Evolutionary conservation across 192 early-diverging fungal species (phyloP).

Genomic region (Coemansia sp.): DNA sequence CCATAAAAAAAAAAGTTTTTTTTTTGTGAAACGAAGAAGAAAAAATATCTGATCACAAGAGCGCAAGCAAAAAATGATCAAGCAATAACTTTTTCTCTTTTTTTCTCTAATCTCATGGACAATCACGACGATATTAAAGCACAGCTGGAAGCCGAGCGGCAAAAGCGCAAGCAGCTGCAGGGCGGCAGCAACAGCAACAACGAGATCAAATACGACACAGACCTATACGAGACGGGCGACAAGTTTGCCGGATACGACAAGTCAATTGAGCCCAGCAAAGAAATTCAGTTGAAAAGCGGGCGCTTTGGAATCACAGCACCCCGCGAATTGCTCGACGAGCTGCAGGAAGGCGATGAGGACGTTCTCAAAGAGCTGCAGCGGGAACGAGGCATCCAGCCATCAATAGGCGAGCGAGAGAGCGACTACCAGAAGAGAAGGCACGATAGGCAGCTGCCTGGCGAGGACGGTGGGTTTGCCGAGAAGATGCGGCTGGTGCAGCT

Average conservation of each 20-base stretch:
- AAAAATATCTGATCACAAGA: background rate
- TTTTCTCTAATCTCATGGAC: background rate
- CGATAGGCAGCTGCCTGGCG: constrained; percentile 77
- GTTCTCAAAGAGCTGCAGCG: constrained; percentile 61
- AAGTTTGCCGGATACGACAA: constrained; percentile 71
- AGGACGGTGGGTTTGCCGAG: constrained; percentile 77
- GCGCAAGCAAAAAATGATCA: background rate
- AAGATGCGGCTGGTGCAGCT: constrained; percentile 83
- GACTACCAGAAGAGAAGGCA: constrained; percentile 84
- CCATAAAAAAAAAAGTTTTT: background rate
- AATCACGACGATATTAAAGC: constrained; percentile 27
- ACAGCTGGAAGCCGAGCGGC: constrained; percentile 42
- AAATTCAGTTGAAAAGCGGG: constrained; percentile 55
- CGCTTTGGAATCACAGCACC: constrained; percentile 73
- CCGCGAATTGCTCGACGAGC: constrained; percentile 70
- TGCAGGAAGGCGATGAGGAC: constrained; percentile 59
- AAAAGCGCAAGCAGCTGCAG: constrained; percentile 24
- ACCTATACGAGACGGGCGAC: constrained; percentile 64
- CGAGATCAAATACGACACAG: constrained; percentile 63
- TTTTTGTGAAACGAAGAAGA: background rate
- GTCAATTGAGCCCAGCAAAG: constrained; percentile 40
- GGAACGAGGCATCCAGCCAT: constrained; percentile 45
- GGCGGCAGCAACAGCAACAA: constrained; percentile 2
- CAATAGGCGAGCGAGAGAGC: constrained; percentile 80
- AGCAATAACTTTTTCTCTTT: background rate